Conservation (phyloP, 2,329 filamentous ascomycete genomes). For the Beauveria bassiana region DNA sequence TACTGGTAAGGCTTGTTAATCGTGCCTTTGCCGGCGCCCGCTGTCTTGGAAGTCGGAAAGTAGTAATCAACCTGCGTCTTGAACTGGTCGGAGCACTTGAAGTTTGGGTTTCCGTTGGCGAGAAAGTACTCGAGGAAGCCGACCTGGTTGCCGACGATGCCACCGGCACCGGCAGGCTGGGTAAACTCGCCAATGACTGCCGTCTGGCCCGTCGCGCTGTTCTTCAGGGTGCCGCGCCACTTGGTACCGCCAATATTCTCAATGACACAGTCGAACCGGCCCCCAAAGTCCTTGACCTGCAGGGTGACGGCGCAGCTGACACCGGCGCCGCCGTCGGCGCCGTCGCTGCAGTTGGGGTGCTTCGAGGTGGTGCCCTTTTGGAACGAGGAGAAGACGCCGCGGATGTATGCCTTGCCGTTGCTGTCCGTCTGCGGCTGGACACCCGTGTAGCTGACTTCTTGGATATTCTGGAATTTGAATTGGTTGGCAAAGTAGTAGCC, state of each 20-base stretch:
- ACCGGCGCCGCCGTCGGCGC: constrained; percentile 21
- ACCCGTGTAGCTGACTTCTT: constrained; percentile 15
- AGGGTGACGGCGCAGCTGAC: constrained; percentile 17
- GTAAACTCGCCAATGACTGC: constrained; percentile 17
- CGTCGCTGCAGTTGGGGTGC: constrained; percentile 16
- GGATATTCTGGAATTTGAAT: constrained; percentile 13
- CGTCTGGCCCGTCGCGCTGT: constrained; percentile 10
- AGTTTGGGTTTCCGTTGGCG: constrained; percentile 14
- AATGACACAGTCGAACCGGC: constrained; percentile 16
- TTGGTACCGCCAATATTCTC: constrained; percentile 13
- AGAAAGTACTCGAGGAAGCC: constrained; percentile 20
- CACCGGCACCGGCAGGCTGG: constrained; percentile 14
- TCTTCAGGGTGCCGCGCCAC: constrained; percentile 18
- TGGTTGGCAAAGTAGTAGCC: constrained; percentile 20
- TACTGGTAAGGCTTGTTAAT: constrained; percentile 16
- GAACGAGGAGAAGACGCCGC: constrained; percentile 19
- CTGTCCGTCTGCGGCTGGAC: constrained; percentile 15
- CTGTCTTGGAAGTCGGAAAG: constrained; percentile 13
- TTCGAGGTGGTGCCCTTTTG: constrained; percentile 12
- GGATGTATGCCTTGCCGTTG: constrained; percentile 13
- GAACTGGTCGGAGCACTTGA: constrained; percentile 14
- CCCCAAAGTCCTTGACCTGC: constrained; percentile 12
- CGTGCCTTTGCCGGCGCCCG: constrained; percentile 11
- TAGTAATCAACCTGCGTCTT: constrained; percentile 14
- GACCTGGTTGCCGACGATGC: constrained; percentile 9